Evolutionary conservation across 306 rosid species (phyloP).

Genomic region (Acacia acuminata): DNA sequence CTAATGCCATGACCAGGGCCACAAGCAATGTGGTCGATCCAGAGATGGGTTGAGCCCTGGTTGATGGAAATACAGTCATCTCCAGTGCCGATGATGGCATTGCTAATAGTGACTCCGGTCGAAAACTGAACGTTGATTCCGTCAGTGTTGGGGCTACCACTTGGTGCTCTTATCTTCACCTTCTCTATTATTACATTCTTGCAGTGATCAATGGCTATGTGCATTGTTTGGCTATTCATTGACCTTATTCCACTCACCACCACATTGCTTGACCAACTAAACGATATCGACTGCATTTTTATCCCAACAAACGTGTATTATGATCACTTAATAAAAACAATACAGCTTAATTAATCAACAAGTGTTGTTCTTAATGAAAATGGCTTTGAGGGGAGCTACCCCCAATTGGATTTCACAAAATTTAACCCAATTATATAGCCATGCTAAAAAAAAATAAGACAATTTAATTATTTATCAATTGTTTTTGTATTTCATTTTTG

Average conservation of each 20-base stretch:
- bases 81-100: conserved; percentile 46
- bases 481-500: neutral
- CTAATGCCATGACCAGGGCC: conserved; percentile 73
- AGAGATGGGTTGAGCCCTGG: conserved; percentile 43
- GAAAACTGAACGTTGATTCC: conserved; percentile 55
- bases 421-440: too few relatives aligned
- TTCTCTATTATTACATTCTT: conserved; percentile 30
- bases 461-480: neutral
- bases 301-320: neutral
- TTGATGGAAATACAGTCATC: conserved; percentile 60
- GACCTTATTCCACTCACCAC: conserved; percentile 48
- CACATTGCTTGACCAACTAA: conserved; percentile 45
- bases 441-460: too few relatives aligned
- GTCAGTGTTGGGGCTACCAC: conserved; percentile 59
- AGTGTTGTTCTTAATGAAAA: too few relatives aligned
- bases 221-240: conserved; percentile 46
- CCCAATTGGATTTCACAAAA: too few relatives aligned
- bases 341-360: neutral
- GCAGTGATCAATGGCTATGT: conserved; percentile 48
- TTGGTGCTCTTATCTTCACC: conserved; percentile 49
- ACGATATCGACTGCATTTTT: conserved; percentile 41
- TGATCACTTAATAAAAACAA: neutral
- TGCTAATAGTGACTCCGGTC: conserved; percentile 28
- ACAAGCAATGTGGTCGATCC: conserved; percentile 47
- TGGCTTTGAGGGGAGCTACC: too few relatives aligned